phyloP scores from a whole-genome alignment of 352 stramenopile genomes.

The Pythium oligandrum region DNA sequence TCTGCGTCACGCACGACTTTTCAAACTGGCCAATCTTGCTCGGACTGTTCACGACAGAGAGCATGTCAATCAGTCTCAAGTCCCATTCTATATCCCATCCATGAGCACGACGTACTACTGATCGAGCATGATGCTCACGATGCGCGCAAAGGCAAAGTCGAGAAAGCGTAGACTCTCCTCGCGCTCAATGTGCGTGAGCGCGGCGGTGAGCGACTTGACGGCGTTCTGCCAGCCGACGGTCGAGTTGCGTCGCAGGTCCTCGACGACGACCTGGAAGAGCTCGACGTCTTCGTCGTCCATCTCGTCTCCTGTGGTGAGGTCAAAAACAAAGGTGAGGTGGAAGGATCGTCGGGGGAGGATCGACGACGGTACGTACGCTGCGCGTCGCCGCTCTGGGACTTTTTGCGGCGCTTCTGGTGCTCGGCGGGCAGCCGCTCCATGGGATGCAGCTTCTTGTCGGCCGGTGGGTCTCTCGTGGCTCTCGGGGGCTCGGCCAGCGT shows the following conservation, averaged over 20 bases:
- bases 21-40: constrained; percentile 86
- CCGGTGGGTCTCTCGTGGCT: constrained; percentile 10
- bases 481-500: constrained; percentile 1
- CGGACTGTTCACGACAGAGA: constrained; percentile 27
- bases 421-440: constrained; percentile 25
- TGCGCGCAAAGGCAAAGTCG: constrained; percentile 69
- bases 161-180: constrained; percentile 76
- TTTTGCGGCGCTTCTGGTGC: constrained; percentile 29
- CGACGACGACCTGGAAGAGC: constrained; percentile 78
- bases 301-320: constrained; percentile 26
- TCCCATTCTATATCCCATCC: not conserved
- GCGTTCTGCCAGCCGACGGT: constrained; percentile 89
- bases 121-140: constrained; percentile 88
- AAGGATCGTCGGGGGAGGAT: not conserved
- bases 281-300: constrained; percentile 84
- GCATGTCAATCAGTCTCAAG: no score
- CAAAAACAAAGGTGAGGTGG: not conserved
- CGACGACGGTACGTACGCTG: constrained; percentile 9
- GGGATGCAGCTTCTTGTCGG: constrained; percentile 27
- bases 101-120: constrained; percentile 63
- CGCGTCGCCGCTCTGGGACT: constrained; percentile 20
- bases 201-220: constrained; percentile 78
- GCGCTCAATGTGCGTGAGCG: constrained; percentile 60
- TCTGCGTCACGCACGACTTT: constrained; percentile 84
- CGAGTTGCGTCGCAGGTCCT: constrained; percentile 85